Conservation (phyloP, 2,329 filamentous ascomycete genomes). For the Thielaviopsis euricoi region DNA sequence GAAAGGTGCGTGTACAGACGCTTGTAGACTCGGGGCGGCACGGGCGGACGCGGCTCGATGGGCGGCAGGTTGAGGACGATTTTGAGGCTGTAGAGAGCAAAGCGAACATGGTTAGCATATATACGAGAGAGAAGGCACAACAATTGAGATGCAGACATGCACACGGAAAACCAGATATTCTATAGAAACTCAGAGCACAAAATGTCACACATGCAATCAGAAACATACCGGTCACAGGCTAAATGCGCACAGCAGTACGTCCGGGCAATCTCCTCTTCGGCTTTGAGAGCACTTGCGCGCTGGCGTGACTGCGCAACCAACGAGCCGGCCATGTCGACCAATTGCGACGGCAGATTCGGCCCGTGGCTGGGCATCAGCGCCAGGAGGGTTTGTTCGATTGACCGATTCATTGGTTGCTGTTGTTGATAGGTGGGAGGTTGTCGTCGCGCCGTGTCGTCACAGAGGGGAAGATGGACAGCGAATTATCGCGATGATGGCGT, state of each 20-base stretch:
- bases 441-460: background rate
- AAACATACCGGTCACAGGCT: slow-evolving; percentile 73
- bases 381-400: slow-evolving; percentile 57
- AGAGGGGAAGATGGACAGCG: too few relatives aligned
- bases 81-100: slow-evolving; percentile 44
- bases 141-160: background rate
- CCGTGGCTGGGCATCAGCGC: slow-evolving; percentile 59
- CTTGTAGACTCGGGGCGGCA: slow-evolving; percentile 66
- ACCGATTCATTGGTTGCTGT: slow-evolving; percentile 45
- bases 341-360: slow-evolving; percentile 47
- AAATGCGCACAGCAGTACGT: slow-evolving; percentile 74
- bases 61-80: slow-evolving; percentile 59
- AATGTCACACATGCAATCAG: too few relatives aligned
- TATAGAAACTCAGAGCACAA: too few relatives aligned
- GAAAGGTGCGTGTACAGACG: slow-evolving; percentile 71
- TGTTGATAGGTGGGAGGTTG: background rate
- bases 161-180: too few relatives aligned
- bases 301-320: slow-evolving; percentile 67
- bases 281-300: slow-evolving; percentile 60
- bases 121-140: background rate
- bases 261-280: slow-evolving; percentile 76
- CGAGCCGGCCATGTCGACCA: slow-evolving; percentile 54
- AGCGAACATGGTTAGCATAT: background rate
- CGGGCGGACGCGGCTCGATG: slow-evolving; percentile 59
- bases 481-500: too few relatives aligned